Evolutionary conservation across 2,329 filamentous ascomycete genomes (phyloP), one percentile per base, ranked within the genome.

Genomic region (Boeremia lycopersici): DNA sequence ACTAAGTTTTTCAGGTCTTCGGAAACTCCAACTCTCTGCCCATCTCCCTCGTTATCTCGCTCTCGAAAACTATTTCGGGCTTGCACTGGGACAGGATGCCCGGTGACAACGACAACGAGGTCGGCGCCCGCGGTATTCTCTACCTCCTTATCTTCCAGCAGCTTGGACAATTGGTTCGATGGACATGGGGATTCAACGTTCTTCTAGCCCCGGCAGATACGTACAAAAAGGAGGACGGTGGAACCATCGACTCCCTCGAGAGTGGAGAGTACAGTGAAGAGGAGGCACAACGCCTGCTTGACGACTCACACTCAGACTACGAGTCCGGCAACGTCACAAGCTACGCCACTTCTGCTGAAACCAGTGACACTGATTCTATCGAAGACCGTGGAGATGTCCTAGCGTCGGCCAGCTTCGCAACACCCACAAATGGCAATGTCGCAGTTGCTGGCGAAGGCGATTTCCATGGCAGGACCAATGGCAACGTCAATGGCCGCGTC

Each of bases 131-230:
- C 58, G 95, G 95, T 56, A 98, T 99, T 57, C 80, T 99, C 0
- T 99, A 99, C 71, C 83, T 99, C 10, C 82, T 99, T 58, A 96
- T 99, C 63, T 99, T 99, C 78, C 95, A 99, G 77, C 95, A 99
- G 74, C 85, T 99, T 3, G 95, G 95, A 19, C 95, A 99, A 76
- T 81, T 98, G 25, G 88, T 99, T 17, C 86, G 95, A 55, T 99
- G 95, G 95, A 97, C 91, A 60, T 99, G 95, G 95, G 95, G 95
- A 10, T 98, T 96, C 75, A 92, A 96, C 67, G 88, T 98, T 33
- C 81, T 99, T 15, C 81, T 99, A n/a, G 93, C 93, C 15, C 91
- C 93, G 15, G 89, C 91, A 62, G 86, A 88, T 43, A 84, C 84
- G 59, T 91, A 90, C 67, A 79, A 83, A 11, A 86, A 89, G 48